Evolutionary conservation across 306 rosid genomes (phyloP), one percentile per base, ranked within the genome.

Genomic region (Cucurbita pepo): DNA sequence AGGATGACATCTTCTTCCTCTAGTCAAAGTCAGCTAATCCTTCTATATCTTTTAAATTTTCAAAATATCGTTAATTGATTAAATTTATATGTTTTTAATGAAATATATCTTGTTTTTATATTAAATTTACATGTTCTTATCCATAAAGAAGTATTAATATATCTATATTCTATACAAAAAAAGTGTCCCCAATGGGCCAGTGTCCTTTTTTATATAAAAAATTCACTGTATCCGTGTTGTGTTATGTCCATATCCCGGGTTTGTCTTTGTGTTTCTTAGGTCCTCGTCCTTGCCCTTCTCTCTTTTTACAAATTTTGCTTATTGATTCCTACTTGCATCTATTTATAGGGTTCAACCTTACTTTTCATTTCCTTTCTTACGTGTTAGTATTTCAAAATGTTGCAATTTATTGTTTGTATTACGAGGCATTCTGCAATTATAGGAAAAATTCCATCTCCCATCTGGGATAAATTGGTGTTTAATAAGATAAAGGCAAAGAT

Each of bases 391-490:
- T 50, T 69, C 22, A 4, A 48, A 50, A 3, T 15, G 4, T 50
- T 69, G 25, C 14, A 30, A 69, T 50, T 34, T 47, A 4, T 69
- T 30, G 21, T 69, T 56, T 69, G 12, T 69, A 67, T 67, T 73
- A 30, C 59, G 77, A 15, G 18, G 44, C 57, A 60, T 73, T 41
- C 13, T 11, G 25, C 56, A 72, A 22, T 82, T 81, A 73, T 72
- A 95, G 99, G 99, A 10, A 91, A 88, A 87, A 89, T 62, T 75
- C 90, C 99, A 14, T 89, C 97, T 61, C 90, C 99, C 19, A 85
- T 95, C 47, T 95, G 99, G 99, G 99, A 95, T 82, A 88, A 83
- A 82, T 85, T 95, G 82, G 97, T 95, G 76, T 95, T 95, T 86
- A 91, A 89, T 59, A 95, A 95, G 84, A 95, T 95, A 83, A 95